Base-by-base conservation (phyloP, 352 stramenopile genomes). In the Phytopythium oedochilum region DNA sequence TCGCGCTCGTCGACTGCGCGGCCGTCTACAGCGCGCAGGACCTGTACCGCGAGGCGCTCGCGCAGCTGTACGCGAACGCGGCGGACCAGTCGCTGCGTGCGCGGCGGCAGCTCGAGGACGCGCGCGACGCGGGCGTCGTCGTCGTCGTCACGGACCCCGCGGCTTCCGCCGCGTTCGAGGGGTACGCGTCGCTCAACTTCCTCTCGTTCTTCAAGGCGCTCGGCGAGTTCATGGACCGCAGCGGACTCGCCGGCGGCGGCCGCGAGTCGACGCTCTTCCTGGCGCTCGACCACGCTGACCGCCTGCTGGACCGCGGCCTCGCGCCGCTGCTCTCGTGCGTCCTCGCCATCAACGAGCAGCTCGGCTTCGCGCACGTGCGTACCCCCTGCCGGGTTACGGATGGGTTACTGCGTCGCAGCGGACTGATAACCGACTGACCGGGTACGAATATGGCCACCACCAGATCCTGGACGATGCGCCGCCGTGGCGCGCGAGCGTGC, bases 41-140 rank as follows among this genome's bases (percentile, higher is more conserved):
- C 53, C 72, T 94, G 46, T 94, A 88, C 53, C 72, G 75, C 34
- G 83, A 94, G 51, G 71, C 83, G 40, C 59, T 94, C 22, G 73
- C 70, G 2, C 81, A 92, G 53, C 54, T 94, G 40, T 59, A 81
- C 50, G 57, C 63, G n/a, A 56, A 61, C 38, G 34, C 53, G 42
- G 47, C 52, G 28, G 34, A 53, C 18, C 39, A 36, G 36, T 44
- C 51, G 34, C 47, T 48, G 39, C 31, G 55, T 2, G 46, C 51
- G 1, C 40, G 32, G 17, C 46, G 32, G 7, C 25, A 52, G 47
- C 14, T 22, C 17, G 58, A 59, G 29, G 47, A 53, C 17, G 51
- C 47, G 6, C 47, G 50, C 32, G 39, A 57, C 6, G 6, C 32
- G 2, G 50, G 63, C 14, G 59, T 51, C 2, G 53, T 68, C 18